Evolutionary conservation across 1,139 yeast species (phyloP).

Genomic region (Zygoascus meyerae): DNA sequence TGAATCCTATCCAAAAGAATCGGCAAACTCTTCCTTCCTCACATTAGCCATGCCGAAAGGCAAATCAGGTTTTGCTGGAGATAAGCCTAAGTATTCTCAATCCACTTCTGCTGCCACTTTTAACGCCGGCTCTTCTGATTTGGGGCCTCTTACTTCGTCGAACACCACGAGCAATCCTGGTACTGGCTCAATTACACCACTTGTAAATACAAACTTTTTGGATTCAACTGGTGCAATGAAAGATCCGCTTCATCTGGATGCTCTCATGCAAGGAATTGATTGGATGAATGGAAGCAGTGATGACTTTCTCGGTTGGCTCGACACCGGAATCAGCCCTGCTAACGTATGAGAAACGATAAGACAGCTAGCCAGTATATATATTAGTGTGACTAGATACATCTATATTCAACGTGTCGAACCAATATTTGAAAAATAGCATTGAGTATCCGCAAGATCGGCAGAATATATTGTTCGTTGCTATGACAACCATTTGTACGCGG

Average conservation of each 20-base stretch:
- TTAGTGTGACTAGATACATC: no score
- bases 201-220: slow-evolving; percentile 14
- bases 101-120: not conserved
- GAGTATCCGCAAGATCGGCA: no score
- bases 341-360: slow-evolving; percentile 8
- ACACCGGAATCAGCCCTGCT: slow-evolving; percentile 56
- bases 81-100: not conserved
- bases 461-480: no score
- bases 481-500: no score
- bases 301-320: slow-evolving; percentile 95
- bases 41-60: no score
- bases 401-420: no score
- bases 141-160: not conserved
- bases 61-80: no score
- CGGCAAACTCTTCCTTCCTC: not conserved
- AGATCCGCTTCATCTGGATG: slow-evolving; percentile 32
- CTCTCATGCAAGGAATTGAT: slow-evolving; percentile 68
- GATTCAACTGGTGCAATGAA: slow-evolving; percentile 30
- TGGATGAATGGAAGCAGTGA: slow-evolving; percentile 80
- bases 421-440: no score
- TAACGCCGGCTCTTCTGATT: not conserved
- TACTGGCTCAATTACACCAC: not conserved
- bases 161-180: no score
- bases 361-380: no score
- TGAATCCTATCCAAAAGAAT: not conserved